Conservation (phyloP, 2,329 filamentous ascomycete genomes). For the Colletotrichum eleusines region DNA sequence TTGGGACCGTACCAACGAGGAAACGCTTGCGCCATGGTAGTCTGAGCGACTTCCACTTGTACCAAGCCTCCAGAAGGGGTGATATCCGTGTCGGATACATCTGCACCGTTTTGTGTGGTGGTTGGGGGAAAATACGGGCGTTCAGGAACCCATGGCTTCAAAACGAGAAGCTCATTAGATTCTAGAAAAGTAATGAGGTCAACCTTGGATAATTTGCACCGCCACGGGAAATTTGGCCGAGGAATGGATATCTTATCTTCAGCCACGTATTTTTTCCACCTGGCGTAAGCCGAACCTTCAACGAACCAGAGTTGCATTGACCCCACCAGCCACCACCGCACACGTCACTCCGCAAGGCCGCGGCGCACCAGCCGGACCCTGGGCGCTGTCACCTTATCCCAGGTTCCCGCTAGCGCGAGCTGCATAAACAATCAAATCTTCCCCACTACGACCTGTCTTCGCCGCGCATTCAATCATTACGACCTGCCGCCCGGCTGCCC, state of each 20-base stretch:
- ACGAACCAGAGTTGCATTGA: conserved; percentile 25
- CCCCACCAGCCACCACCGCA: conserved; percentile 42
- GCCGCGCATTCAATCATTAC: conserved; percentile 21
- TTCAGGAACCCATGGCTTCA: conserved; percentile 34
- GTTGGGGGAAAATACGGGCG: conserved; percentile 9
- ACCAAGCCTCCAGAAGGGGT: conserved; percentile 58
- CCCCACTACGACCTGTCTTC: conserved; percentile 35
- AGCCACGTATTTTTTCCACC: conserved; percentile 35
- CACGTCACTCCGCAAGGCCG: conserved; percentile 42
- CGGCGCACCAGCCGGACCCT: conserved; percentile 31
- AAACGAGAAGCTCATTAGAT: not conserved
- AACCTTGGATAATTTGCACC: conserved; percentile 40
- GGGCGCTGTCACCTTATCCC: conserved; percentile 37
- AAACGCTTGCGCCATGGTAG: conserved; percentile 74
- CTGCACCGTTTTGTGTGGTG: conserved; percentile 5
- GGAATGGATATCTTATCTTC: conserved; percentile 22
- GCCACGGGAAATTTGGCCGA: conserved; percentile 34
- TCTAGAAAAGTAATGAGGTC: conserved; percentile 42
- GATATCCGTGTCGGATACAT: conserved; percentile 41
- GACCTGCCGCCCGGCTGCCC: conserved; percentile 30
- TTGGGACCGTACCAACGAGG: conserved; percentile 64
- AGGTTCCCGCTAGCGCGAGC: conserved; percentile 36
- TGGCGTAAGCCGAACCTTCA: conserved; percentile 1
- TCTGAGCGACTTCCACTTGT: conserved; percentile 71
- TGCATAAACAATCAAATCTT: conserved; percentile 41